These are phyloP conservation scores for Houttuynia cordata DNA, from an alignment of 164 flowering plant genomes.

Conservation along the genomic window DNA sequence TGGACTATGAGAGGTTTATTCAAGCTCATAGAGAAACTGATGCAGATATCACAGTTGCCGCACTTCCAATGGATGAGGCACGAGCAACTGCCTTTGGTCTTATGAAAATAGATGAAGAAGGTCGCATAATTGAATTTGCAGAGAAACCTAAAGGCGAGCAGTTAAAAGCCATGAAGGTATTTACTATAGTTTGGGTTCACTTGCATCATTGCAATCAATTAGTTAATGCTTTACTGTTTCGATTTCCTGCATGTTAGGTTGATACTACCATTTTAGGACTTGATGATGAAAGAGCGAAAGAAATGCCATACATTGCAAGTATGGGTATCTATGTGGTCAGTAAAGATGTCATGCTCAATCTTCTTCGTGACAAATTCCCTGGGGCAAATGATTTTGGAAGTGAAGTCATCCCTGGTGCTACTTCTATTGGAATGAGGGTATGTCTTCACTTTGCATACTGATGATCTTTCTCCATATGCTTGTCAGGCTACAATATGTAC, in stretches of 20 bases:
- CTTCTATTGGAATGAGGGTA: slow-evolving; percentile 80
- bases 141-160: slow-evolving; percentile 90
- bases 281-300: slow-evolving; percentile 85
- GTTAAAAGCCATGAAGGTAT: slow-evolving; percentile 71
- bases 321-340: slow-evolving; percentile 98
- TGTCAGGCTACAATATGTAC: not conserved
- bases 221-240: not conserved
- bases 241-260: slow-evolving; percentile 28
- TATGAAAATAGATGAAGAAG: slow-evolving; percentile 90
- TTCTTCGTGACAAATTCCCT: slow-evolving; percentile 76
- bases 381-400: slow-evolving; percentile 98
- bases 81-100: slow-evolving; percentile 85
- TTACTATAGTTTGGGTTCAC: not conserved
- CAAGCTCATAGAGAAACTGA: slow-evolving; percentile 95
- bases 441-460: slow-evolving; percentile 2
- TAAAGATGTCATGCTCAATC: slow-evolving; percentile 76
- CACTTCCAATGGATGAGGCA: slow-evolving; percentile 77
- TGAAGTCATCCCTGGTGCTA: slow-evolving; percentile 97
- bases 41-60: slow-evolving; percentile 97
- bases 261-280: slow-evolving; percentile 80
- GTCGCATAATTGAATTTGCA: slow-evolving; percentile 71
- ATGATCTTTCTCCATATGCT: too few relatives aligned
- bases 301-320: slow-evolving; percentile 91
- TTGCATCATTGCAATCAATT: not conserved
- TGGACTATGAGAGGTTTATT: slow-evolving; percentile 89